phyloP scores from a whole-genome alignment of 2,329 filamentous ascomycete species.

The Botryotinia narcissicola region DNA sequence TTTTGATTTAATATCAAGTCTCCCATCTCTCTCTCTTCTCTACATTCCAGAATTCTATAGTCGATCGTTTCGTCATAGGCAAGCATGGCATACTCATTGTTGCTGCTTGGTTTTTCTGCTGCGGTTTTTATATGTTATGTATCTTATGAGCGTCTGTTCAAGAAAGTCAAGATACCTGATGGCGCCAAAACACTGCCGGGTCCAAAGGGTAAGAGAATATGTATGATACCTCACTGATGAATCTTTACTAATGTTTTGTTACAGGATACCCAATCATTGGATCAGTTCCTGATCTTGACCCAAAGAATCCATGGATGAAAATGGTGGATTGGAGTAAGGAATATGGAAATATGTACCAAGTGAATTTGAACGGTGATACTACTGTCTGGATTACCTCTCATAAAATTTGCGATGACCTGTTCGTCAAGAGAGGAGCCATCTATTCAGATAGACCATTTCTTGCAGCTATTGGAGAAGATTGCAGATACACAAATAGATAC shows the following conservation, averaged over 20 bases:
- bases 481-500: constrained; percentile 17
- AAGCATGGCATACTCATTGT: constrained; percentile 15
- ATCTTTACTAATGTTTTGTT: neutral
- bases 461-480: constrained; percentile 21
- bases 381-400: constrained; percentile 42
- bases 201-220: constrained; percentile 21
- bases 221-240: neutral
- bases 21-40: neutral
- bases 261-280: constrained; percentile 25
- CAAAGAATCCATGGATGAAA: constrained; percentile 42
- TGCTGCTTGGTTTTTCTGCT: constrained; percentile 8
- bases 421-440: constrained; percentile 42
- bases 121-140: constrained; percentile 15
- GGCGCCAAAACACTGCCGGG: constrained; percentile 23
- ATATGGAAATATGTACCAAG: constrained; percentile 44
- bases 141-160: constrained; percentile 9
- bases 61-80: neutral
- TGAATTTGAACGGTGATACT: constrained; percentile 44
- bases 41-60: neutral
- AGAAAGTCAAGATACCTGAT: constrained; percentile 19
- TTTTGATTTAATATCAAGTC: neutral
- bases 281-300: constrained; percentile 23
- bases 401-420: constrained; percentile 44
- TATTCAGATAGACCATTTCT: constrained; percentile 33
- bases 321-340: constrained; percentile 41